Conservation (phyloP, 2,329 filamentous ascomycete species). For the Ilyonectria sp. region DNA sequence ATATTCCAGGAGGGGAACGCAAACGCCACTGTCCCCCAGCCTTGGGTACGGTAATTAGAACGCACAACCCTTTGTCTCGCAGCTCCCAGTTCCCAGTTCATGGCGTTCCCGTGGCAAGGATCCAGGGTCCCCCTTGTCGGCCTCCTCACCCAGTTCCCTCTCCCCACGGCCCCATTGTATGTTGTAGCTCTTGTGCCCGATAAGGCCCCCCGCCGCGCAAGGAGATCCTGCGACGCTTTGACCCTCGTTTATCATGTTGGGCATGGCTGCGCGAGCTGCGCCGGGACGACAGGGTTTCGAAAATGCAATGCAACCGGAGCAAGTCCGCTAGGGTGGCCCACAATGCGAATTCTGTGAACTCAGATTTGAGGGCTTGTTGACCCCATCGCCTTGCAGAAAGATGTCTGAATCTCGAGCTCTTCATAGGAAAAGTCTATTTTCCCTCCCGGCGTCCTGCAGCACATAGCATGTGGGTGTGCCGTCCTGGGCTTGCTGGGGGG, state of each 20-base stretch:
- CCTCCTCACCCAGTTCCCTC: slow-evolving; percentile 16
- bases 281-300: not conserved
- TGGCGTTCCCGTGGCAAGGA: no score
- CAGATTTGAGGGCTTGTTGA: not conserved
- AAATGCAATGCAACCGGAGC: slow-evolving; percentile 7
- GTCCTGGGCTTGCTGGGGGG: slow-evolving; percentile 20
- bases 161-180: slow-evolving; percentile 13
- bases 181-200: not conserved
- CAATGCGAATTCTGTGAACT: slow-evolving; percentile 2
- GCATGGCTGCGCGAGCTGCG: not conserved
- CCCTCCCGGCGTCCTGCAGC: no score
- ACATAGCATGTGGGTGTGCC: slow-evolving; percentile 2
- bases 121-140: not conserved
- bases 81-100: no score
- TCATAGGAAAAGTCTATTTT: slow-evolving; percentile 32
- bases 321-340: not conserved
- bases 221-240: not conserved
- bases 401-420: slow-evolving; percentile 33
- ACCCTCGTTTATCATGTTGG: not conserved
- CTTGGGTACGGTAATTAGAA: slow-evolving; percentile 28
- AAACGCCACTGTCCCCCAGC: slow-evolving; percentile 43
- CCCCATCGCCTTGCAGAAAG: slow-evolving; percentile 15
- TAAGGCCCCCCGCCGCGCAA: not conserved
- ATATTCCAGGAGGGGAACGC: slow-evolving; percentile 34
- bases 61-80: not conserved